Base-by-base conservation (phyloP, 805 yeast species). In the Candida taoyuanica region DNA sequence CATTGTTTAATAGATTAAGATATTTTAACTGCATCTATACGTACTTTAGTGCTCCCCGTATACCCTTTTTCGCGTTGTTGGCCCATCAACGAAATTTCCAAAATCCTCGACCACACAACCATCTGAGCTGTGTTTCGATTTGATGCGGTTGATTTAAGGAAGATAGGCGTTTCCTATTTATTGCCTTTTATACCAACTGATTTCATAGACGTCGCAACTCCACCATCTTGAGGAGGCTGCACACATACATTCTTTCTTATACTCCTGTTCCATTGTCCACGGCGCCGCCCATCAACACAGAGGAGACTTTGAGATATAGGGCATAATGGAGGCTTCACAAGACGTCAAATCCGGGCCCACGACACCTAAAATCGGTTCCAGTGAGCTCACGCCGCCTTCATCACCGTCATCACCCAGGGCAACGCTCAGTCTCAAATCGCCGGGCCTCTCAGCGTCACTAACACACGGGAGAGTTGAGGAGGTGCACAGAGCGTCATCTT, bases 401-500 rank as follows among this genome's bases (percentile, higher is more conserved):
- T 30, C 34, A 9, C 30, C 34, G 12, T 19, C 21, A 7, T 35
- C 39, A 16, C 30, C 33, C 12, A 17, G 6, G n/a, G 5, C 13
- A 5, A 30, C 24, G 7, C 4, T 14, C 15, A 17, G 8, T 4
- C 32, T 14, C 28, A 29, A 17, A 20, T 29, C 39, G 13, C 34
- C 33, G 13, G 34, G 39, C 3, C 25, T 35, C 13, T 29, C 39
- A 3, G 30, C 33, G 7, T 24, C 39, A 17, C 19, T 28, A 20
- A 34, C 37, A 19, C 20, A 34, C 17, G 27, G 21, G 5, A 34
- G 21, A 21, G 24, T 21, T 11, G 24, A 21, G n/a, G n/a, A n/a
- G n/a, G n/a, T n/a, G 24, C 24, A 21, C 11, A 21, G 9, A 7
- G 9, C 9, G 7, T 21, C 24, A 21, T 8, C 24, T 21, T 21